Evolutionary conservation across 768 basidiomycete genomes (phyloP).

Genomic region (Nidularia pulvinata): DNA sequence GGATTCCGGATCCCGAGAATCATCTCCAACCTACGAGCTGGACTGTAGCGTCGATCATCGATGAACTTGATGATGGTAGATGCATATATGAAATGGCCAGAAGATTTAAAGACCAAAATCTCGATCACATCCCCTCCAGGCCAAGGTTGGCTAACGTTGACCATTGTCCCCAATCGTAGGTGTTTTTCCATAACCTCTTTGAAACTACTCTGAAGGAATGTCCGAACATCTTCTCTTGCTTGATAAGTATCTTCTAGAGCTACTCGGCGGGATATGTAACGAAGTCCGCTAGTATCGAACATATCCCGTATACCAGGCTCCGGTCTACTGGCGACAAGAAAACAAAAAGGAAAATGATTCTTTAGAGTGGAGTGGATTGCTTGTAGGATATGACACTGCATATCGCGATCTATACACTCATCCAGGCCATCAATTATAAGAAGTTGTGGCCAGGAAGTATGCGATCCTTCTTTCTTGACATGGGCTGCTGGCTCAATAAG

Average conservation of each 20-base stretch:
- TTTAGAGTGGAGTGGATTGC: too few species aligned
- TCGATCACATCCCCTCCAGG: neutral
- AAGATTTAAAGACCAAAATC: constrained; percentile 2
- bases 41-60: neutral
- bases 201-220: neutral
- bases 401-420: too few species aligned
- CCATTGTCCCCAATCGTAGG: neutral
- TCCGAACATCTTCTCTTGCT: neutral
- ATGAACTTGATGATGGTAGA: constrained; percentile 1
- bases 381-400: too few species aligned
- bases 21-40: neutral
- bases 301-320: neutral
- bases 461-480: too few species aligned
- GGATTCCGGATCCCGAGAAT: neutral
- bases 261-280: neutral
- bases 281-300: neutral
- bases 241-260: neutral
- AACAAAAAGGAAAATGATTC: too few species aligned
- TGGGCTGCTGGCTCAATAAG: too few species aligned
- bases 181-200: neutral
- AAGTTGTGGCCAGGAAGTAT: too few species aligned
- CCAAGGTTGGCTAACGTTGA: neutral
- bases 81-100: constrained; percentile 5
- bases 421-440: too few species aligned
- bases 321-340: too few species aligned